Base-by-base conservation (phyloP, 1,284 basidiomycete genomes). In the Ustilago bromivora region DNA sequence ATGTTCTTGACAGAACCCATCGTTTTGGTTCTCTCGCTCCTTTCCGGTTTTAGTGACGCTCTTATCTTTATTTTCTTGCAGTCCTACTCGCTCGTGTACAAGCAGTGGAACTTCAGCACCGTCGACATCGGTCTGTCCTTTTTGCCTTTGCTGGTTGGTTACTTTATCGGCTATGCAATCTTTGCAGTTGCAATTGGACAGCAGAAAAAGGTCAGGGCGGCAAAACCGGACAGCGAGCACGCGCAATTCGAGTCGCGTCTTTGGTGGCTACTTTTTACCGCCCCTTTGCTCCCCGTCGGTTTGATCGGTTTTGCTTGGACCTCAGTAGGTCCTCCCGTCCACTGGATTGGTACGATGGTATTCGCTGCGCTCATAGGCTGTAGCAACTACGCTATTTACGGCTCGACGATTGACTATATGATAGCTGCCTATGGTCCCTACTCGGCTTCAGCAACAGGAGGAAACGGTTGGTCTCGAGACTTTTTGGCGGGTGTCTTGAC, bases 261-360 rank as follows among this genome's bases (percentile, higher is more conserved):
- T 2, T 85, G 84, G 68, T 86, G 85, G 82, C 76, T 88, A 0
- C 79, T 88, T 13, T 88, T 75, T 71, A 76, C 83, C 52, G 79
- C 84, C 38, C 87, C 87, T 0, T 78, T 87, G 19, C 82, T 87
- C 35, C 79, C 84, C 0, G 86, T 88, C 57, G 88, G 88, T 35
- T 82, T 88, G 7, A 83, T 87, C 38, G 86, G 86, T 6, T 88
- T 88, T 67, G 87, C 88, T 0, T 88, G 87, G 86, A 88, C 87
- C 2, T 86, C 83, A 3, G 55, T 86, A 12, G 88, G 88, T n/a
- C 87, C 87, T 1, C 77, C 82, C 8, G 79, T 84, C 2, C 87
- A 86, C 66, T 88, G 87, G 87, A 87, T 88, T 46, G 88, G 83
- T 0, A 85, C 87, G 2, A 87, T 88, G 87, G 79, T 88, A 55